Evolutionary conservation across 1,284 basidiomycete species (phyloP).

Genomic region (Testicularia cyperi): DNA sequence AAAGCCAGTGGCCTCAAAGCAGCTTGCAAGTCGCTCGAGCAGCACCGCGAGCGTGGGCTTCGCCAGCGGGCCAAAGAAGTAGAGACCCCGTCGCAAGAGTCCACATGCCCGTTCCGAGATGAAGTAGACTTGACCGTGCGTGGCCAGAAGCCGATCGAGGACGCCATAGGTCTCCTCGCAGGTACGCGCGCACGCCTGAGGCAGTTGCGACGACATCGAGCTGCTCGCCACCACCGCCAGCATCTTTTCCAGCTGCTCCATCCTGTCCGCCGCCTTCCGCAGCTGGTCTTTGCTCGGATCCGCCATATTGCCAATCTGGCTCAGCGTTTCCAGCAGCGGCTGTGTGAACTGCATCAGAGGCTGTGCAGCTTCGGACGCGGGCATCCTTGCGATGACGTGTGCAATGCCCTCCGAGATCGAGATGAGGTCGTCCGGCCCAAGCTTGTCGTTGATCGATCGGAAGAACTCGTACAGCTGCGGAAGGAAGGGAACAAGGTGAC

Average conservation of each 20-base stretch:
- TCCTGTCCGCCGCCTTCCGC: conserved; percentile 71
- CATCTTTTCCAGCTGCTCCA: conserved; percentile 54
- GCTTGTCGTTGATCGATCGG: conserved; percentile 72
- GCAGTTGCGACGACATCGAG: conserved; percentile 63
- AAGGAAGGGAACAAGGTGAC: conserved; percentile 88
- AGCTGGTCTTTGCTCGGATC: conserved; percentile 65
- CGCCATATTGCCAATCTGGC: conserved; percentile 52
- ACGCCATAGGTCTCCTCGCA: conserved; percentile 80
- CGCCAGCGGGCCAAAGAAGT: conserved; percentile 74
- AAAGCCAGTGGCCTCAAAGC: conserved; percentile 79
- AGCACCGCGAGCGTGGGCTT: conserved; percentile 72
- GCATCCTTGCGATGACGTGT: conserved; percentile 89
- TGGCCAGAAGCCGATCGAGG: conserved; percentile 76
- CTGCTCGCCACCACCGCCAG: conserved; percentile 33
- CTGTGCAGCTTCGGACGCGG: conserved; percentile 75
- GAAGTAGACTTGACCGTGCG: conserved; percentile 76
- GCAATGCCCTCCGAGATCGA: conserved; percentile 95
- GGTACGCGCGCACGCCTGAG: conserved; percentile 75
- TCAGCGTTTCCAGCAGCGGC: conserved; percentile 64
- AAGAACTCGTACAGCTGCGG: conserved; percentile 89
- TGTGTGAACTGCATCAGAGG: conserved; percentile 78
- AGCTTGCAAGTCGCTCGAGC: conserved; percentile 72
- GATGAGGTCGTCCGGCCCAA: conserved; percentile 82
- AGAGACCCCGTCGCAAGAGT: conserved; percentile 81
- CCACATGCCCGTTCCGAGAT: conserved; percentile 83